Percentiles rank a stretch among this genome's conserved stretches.
Evolutionary conservation across 768 basidiomycete genomes (phyloP).

Genomic region (Russula olivacea): DNA sequence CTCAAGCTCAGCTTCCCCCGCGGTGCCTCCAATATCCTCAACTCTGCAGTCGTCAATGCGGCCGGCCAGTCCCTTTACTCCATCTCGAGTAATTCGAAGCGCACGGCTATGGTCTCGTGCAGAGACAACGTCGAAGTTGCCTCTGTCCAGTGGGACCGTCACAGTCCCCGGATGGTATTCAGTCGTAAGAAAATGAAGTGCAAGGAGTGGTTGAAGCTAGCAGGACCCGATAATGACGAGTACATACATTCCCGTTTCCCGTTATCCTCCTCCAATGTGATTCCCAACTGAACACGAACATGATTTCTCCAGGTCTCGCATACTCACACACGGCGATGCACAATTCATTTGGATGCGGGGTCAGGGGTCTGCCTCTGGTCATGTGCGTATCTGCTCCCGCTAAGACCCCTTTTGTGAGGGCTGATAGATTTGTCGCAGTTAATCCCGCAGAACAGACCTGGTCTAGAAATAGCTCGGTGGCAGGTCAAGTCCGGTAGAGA

Average conservation of each 20-base stretch:
- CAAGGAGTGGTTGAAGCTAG: constrained; percentile 8
- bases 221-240: constrained; percentile 1
- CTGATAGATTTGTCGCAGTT: background rate
- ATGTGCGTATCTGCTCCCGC: background rate
- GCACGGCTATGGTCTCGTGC: background rate
- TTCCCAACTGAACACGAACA: too few relatives aligned
- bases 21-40: too few relatives aligned
- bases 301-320: too few relatives aligned
- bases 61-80: background rate
- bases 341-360: constrained; percentile 7
- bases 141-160: constrained; percentile 10
- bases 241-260: background rate
- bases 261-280: too few relatives aligned
- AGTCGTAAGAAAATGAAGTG: constrained; percentile 6
- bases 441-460: constrained; percentile 10
- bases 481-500: background rate
- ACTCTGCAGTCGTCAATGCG: background rate
- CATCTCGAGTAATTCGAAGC: background rate
- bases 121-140: constrained; percentile 2
- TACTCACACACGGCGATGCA: constrained; percentile 1
- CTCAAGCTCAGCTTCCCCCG: too few relatives aligned
- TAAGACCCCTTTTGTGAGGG: background rate
- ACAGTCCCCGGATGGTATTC: constrained; percentile 11
- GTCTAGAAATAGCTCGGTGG: constrained; percentile 7
- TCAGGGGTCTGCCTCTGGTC: background rate